phyloP scores from a whole-genome alignment of 177 flowering plant species.

The Vitis hybrid region DNA sequence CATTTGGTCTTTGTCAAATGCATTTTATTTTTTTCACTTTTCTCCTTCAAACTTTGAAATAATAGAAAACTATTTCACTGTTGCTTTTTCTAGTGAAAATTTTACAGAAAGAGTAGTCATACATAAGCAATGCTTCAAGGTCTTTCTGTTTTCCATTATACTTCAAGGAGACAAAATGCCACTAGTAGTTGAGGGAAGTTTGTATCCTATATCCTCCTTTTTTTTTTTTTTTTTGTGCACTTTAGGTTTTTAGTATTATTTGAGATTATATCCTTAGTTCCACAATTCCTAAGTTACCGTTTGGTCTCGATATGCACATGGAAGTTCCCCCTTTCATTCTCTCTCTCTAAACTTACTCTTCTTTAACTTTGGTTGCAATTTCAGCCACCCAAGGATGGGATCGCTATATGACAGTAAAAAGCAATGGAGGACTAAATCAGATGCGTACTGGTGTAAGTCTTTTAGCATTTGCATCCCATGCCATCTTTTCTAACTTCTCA shows the following conservation, averaged over 20 bases:
- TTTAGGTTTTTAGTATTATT: not conserved
- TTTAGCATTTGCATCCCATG: not conserved
- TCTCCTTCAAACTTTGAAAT: not conserved
- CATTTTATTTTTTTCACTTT: not conserved
- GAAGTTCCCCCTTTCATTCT: not conserved
- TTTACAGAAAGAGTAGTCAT: too few relatives aligned
- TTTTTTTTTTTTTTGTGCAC: too few relatives aligned
- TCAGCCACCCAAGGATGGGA: slow-evolving; percentile 53
- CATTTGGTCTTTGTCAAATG: not conserved
- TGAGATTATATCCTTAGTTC: not conserved
- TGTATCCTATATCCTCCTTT: too few relatives aligned
- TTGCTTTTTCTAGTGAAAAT: too few relatives aligned
- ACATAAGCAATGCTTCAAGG: too few relatives aligned
- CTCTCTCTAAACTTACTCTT: not conserved
- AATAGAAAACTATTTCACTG: too few relatives aligned
- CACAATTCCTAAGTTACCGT: not conserved
- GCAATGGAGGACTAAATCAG: slow-evolving; percentile 97
- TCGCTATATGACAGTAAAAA: slow-evolving; percentile 73
- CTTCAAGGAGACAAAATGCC: too few relatives aligned
- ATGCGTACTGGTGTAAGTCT: slow-evolving; percentile 97
- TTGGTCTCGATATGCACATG: not conserved
- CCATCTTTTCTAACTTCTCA: not conserved
- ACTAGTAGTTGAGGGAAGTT: too few relatives aligned
- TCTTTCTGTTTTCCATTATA: too few relatives aligned
- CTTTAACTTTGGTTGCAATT: slow-evolving; percentile 8